Conservation (phyloP, 2,329 filamentous ascomycete species). For the Myriosclerotinia curreyana region DNA sequence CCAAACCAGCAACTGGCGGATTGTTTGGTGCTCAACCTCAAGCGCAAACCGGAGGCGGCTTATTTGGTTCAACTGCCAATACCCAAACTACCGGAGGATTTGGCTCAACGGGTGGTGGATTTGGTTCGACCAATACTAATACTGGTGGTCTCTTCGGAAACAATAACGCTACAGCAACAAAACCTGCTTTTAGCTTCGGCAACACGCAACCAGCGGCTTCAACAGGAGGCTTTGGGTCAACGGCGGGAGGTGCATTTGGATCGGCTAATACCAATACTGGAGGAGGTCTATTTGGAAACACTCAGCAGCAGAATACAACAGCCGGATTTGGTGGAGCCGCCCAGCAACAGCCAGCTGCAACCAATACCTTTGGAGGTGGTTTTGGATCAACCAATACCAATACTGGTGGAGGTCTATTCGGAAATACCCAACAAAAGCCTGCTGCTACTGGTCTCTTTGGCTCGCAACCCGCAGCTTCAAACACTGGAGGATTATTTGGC, state of each 20-base stretch:
- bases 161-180: constrained; percentile 41
- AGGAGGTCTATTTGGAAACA: constrained; percentile 42
- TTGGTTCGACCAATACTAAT: constrained; percentile 35
- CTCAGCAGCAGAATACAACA: constrained; percentile 35
- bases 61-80: constrained; percentile 29
- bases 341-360: constrained; percentile 42
- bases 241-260: constrained; percentile 33
- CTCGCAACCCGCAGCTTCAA: constrained; percentile 38
- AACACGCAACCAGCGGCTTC: constrained; percentile 27
- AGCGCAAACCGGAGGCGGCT: constrained; percentile 26
- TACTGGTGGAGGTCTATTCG: constrained; percentile 39
- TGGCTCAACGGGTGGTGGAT: constrained; percentile 39
- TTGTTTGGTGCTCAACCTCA: constrained; percentile 44
- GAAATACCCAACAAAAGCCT: constrained; percentile 42
- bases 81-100: constrained; percentile 42
- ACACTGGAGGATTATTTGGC: constrained; percentile 42
- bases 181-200: constrained; percentile 40
- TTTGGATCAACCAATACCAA: constrained; percentile 38
- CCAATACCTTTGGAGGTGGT: constrained; percentile 41
- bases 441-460: constrained; percentile 46
- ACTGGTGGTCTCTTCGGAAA: constrained; percentile 33
- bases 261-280: constrained; percentile 22
- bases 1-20: constrained; percentile 39
- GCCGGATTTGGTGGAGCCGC: constrained; percentile 41
- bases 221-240: constrained; percentile 33